Base-by-base conservation (phyloP, 164 flowering plant genomes). In the Tinospora cordifolia region DNA sequence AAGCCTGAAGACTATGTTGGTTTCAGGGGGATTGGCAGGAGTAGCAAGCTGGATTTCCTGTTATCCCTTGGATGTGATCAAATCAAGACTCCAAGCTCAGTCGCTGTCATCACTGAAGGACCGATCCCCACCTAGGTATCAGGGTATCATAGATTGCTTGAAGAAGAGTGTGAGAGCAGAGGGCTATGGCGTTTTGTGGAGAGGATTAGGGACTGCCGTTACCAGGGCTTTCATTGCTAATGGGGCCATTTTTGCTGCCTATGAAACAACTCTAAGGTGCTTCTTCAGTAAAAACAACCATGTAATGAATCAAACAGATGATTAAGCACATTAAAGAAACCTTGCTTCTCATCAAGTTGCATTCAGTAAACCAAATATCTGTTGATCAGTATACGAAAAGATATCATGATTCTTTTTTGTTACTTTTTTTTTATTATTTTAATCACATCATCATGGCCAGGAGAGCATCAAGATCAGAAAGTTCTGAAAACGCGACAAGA, bases 1-100 rank as follows among this genome's bases (percentile, higher is more conserved):
- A 73, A 87, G 73, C 71, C 71, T 89, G 30, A 72, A 58, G 21
- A 89, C 94, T 0, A 91, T 91, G 96, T 78, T 93, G 66, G 21
- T 85, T 6, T 86, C 97, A 0, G 97, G 97, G 62, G 96, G 98
- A 25, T 78, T 84, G n/a, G 98, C 97, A 2, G 98, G 97, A 60
- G 97, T 90, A 5, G 84, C 95, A 1, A 92, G 97, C 74, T 89
- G 97, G 97, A 75, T 88, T 11, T 79, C 76, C 51, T 89, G 96
- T 74, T 92, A 94, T 67, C 98, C 98, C 1, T 69, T 87, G n/a
- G 98, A 93, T 73, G 98, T 91, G 11, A 72, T 94, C 11, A 94
- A 90, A 64, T 88, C 97, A 41, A 77, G 93, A 64, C 74, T 90
- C 11, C 96, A 92, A 30, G 92, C 90, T n/a, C 90, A 87, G 71